Evolutionary conservation across 2,329 filamentous ascomycete species (phyloP), one percentile per base, ranked within the genome.

Genomic region (Penicillium verrucosum): DNA sequence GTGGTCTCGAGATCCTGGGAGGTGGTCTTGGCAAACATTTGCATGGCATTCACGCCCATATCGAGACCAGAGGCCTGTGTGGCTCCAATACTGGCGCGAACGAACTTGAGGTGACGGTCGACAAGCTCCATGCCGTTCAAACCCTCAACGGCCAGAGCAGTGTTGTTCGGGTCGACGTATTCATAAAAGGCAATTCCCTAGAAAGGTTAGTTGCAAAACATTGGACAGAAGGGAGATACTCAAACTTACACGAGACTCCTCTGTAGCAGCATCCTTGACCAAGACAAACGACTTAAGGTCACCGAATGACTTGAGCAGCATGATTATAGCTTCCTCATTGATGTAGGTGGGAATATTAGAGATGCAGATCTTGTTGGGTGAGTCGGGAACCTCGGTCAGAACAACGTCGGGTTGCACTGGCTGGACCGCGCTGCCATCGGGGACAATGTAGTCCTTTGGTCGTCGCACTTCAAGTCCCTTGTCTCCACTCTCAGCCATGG

Each of bases 181-280:
- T 99, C 95, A 76, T 91, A 96, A 79, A 99, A 99, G 0, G 93
- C 93, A 67, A 99, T 92, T 32, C 94, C 94, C 88, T 96, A 48
- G 7, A 54, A 45, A 38, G 37, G 40, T 67, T 60, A 66, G 65
- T 54, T 27, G 30, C 50, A 61, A 77, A 73, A 76, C 71, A 58
- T 58, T 57, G 23, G 50, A 49, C 11, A 25, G 4, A 0, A 30
- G 14, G 44, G 25, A 38, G 4, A 47, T 29, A 27, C 7, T n/a
- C 30, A 36, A 25, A 79, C 88, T 79, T 83, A 94, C 91, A 66
- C 91, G 83, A 54, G 92, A 96, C 75, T 96, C 89, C 54, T 92
- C 92, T 1, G 89, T 93, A 61, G 86, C 85, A 32, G 79, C 85
- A 67, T 99, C 93, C 72, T 95, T 96, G 55, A 94, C 92, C 45